Conservation (phyloP, 1,139 yeast species). For the Diutina scorzettiae region DNA sequence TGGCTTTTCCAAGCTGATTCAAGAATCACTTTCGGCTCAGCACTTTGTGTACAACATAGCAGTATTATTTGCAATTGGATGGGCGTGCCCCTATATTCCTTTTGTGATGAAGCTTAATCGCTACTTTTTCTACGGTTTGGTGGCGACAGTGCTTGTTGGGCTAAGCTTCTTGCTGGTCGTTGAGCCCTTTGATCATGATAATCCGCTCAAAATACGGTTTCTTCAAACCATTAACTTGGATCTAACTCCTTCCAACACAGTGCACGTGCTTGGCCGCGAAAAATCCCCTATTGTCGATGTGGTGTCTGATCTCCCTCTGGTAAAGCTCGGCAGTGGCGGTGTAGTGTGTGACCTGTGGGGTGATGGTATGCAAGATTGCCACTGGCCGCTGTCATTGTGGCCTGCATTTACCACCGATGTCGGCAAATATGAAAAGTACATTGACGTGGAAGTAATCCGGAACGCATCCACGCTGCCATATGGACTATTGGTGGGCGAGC, state of each 20-base stretch:
- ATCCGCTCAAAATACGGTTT: constrained; percentile 64
- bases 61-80: constrained; percentile 19
- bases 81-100: constrained; percentile 54
- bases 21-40: constrained; percentile 45
- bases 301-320: constrained; percentile 51
- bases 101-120: constrained; percentile 60
- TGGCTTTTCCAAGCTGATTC: constrained; percentile 58
- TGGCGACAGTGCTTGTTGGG: constrained; percentile 23
- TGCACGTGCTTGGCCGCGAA: constrained; percentile 41
- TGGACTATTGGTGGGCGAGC: constrained; percentile 56
- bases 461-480: constrained; percentile 38
- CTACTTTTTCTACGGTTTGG: constrained; percentile 29
- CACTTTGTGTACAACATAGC: constrained; percentile 34
- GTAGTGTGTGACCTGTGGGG: constrained; percentile 23
- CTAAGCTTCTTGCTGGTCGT: constrained; percentile 23
- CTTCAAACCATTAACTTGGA: constrained; percentile 43
- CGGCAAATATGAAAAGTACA: constrained; percentile 22
- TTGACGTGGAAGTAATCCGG: constrained; percentile 36
- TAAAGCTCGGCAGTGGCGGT: constrained; percentile 22
- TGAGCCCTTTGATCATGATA: constrained; percentile 42
- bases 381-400: constrained; percentile 32
- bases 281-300: constrained; percentile 27
- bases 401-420: constrained; percentile 43
- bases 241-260: constrained; percentile 19
- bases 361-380: constrained; percentile 43